Evolutionary conservation across 805 yeast species (phyloP), one percentile per base, ranked within the genome.

Genomic region (Kluyveromyces dobzhanskii): DNA sequence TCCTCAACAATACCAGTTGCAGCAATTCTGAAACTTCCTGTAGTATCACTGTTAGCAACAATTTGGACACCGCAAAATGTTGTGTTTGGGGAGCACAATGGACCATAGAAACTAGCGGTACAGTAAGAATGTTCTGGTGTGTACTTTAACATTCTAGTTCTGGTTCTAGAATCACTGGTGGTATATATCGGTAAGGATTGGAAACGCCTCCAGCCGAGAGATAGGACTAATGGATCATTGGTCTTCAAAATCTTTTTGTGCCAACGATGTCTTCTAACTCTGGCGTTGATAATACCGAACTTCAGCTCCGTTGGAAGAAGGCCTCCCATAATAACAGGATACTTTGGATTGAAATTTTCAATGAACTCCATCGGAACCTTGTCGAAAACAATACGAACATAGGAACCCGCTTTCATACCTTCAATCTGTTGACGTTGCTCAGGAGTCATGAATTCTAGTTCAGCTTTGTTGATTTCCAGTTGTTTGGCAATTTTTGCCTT

Each of bases 111-210:
- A 24, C 95, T 82, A 1, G 95, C 97, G 57, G 81, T 79, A 70
- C 98, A 92, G 59, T 83, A 90, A 17, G 96, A 85, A 62, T 92
- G 99, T 57, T 92, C 99, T 6, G 98, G 98, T 0, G 98, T 92
- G 60, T 92, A 92, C 59, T 92, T 92, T 65, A 92, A 73, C 96
- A 92, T 85, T 67, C 98, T 81, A 55, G 88, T 90, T 69, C 99
- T 76, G 11, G 99, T 92, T 65, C 99, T 75, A 5, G 98, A 92
- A 62, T 92, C 99, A 5, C 95, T 78, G 0, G 98, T 92, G 3
- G 98, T 88, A 60, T 88, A 92, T 18, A 92, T 73, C 7, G 99
- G 99, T 40, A 90, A 66, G 0, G 98, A 88, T 64, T 92, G 99
- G 67, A 92, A 94, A 61, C 99, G 73, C 67, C 99, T 78, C 99